These are phyloP conservation scores for Trifolium fragiferum DNA, from an alignment of 306 rosid genomes.

Conservation along the genomic window DNA sequence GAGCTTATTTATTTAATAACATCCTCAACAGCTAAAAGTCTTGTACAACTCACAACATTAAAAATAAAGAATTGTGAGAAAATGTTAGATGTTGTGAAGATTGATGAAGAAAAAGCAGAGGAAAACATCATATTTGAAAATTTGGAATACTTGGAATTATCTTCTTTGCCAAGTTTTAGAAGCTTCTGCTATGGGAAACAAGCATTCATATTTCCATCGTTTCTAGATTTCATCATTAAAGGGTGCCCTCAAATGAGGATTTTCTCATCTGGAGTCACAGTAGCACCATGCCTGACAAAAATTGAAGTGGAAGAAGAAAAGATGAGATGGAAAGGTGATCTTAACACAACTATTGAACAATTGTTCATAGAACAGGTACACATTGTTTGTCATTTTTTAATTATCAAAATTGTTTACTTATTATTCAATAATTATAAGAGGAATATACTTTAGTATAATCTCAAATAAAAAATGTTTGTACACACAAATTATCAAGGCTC, in stretches of 20 bases:
- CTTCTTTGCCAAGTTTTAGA: not conserved
- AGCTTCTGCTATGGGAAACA: not conserved
- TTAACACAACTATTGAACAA: not conserved
- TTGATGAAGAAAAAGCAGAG: not conserved
- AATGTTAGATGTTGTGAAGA: not conserved
- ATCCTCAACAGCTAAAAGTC: slow-evolving; percentile 12
- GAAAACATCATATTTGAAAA: slow-evolving; percentile 2
- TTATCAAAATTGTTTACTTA: no score
- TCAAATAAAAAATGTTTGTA: no score
- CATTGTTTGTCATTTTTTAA: no score
- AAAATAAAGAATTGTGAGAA: not conserved
- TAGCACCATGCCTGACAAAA: not conserved
- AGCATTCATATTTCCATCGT: not conserved
- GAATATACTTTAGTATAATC: no score
- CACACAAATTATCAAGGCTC: no score
- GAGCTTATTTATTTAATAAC: slow-evolving; percentile 1
- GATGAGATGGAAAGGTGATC: not conserved
- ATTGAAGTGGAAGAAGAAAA: not conserved
- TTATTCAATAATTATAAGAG: no score
- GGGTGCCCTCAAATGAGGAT: not conserved
- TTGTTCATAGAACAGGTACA: not conserved
- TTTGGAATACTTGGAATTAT: not conserved
- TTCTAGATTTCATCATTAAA: not conserved
- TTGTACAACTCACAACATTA: not conserved
- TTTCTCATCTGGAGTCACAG: not conserved